Conservation (phyloP, 352 stramenopile genomes). For the Phytophthora citricola region DNA sequence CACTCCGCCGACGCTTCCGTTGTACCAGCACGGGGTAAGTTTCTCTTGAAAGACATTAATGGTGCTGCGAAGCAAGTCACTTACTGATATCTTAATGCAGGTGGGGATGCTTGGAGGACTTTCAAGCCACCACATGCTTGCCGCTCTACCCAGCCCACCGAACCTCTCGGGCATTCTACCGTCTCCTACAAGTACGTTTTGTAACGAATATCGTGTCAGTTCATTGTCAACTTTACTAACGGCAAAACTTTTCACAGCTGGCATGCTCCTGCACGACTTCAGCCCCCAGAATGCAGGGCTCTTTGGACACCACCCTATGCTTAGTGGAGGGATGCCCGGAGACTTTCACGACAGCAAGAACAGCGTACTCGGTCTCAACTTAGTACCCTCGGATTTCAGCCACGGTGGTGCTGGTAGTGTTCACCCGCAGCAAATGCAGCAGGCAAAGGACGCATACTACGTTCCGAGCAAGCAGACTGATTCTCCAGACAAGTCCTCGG, state of each 20-base stretch:
- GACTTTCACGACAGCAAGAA: slow-evolving; percentile 64
- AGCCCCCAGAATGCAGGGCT: slow-evolving; percentile 63
- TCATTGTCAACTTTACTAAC: slow-evolving; percentile 21
- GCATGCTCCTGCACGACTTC: slow-evolving; percentile 84
- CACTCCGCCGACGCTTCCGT: slow-evolving; percentile 63
- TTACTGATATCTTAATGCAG: slow-evolving; percentile 29
- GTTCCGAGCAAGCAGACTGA: slow-evolving; percentile 31
- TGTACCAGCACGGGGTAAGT: slow-evolving; percentile 78
- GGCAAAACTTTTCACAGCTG: slow-evolving; percentile 40
- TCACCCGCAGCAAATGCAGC: slow-evolving; percentile 46
- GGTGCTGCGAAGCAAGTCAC: background rate
- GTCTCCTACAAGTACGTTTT: slow-evolving; percentile 78
- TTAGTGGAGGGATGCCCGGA: slow-evolving; percentile 24
- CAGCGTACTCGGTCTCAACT: slow-evolving; percentile 64
- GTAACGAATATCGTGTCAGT: slow-evolving; percentile 2
- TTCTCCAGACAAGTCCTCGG: slow-evolving; percentile 43
- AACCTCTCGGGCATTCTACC: slow-evolving; percentile 76
- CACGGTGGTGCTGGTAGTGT: slow-evolving; percentile 26
- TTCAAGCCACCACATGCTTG: slow-evolving; percentile 64
- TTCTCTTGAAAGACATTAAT: background rate
- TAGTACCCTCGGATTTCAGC: slow-evolving; percentile 72
- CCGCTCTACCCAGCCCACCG: slow-evolving; percentile 70
- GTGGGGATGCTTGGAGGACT: slow-evolving; percentile 73
- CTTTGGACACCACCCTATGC: slow-evolving; percentile 57
- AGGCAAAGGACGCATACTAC: slow-evolving; percentile 50